A percentile compares a stretch with the other conserved stretches of the same genome.
Evolutionary conservation across 208 protist genomes (phyloP).

Genomic region (Trypanosoma brucei): DNA sequence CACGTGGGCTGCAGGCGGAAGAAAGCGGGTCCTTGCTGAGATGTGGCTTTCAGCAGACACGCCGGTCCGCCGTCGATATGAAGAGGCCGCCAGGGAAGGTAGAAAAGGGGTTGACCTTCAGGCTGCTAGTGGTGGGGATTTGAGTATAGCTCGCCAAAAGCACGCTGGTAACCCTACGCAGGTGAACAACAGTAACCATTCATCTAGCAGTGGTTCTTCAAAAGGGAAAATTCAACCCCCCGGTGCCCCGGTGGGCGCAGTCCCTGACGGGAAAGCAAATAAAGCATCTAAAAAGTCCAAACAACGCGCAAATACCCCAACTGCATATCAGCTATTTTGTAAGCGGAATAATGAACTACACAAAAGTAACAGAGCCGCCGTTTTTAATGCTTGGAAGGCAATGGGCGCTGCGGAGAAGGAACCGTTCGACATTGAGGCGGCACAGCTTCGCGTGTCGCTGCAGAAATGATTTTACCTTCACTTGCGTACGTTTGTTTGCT

Average conservation of each 20-base stretch:
- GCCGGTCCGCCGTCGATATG: slow-evolving; percentile 14
- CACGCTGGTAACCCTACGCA: too few species aligned
- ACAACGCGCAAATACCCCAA: background rate
- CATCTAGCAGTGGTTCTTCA: too few species aligned
- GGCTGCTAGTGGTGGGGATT: too few species aligned
- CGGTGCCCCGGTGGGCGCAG: too few species aligned
- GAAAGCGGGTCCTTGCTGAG: slow-evolving; percentile 19
- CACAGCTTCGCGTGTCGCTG: slow-evolving; percentile 16
- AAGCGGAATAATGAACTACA: slow-evolving; percentile 1
- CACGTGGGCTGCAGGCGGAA: background rate
- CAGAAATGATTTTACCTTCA: slow-evolving; percentile 8
- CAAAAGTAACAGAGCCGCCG: background rate
- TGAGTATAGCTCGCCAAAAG: too few species aligned
- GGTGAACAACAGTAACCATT: too few species aligned
- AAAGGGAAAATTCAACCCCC: too few species aligned
- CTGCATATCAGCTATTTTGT: slow-evolving; percentile 9
- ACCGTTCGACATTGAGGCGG: slow-evolving; percentile 52
- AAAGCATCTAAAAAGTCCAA: background rate
- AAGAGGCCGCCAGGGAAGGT: slow-evolving; percentile 1
- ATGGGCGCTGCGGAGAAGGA: slow-evolving; percentile 50
- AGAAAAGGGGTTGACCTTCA: background rate
- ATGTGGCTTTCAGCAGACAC: slow-evolving; percentile 26
- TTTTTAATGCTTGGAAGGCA: slow-evolving; percentile 30
- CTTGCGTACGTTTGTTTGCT: background rate
- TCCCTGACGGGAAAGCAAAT: too few species aligned